Percentiles rank a stretch among this genome's conserved stretches.
phyloP scores from a whole-genome alignment of 176 grass and related monocot genomes.

The Rhynchospora pubera region DNA sequence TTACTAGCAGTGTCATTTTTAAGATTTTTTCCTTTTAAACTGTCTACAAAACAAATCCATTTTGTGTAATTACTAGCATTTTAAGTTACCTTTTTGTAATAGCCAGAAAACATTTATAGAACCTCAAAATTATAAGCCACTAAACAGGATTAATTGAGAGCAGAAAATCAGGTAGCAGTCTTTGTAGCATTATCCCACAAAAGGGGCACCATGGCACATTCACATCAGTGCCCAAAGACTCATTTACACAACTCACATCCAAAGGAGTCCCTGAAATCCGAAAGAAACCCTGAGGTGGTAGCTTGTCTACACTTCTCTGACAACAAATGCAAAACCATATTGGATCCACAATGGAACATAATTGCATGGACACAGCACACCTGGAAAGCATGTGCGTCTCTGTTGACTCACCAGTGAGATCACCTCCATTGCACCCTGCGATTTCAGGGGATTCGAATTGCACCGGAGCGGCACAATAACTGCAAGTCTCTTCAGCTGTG shows the following conservation, averaged over 20 bases:
- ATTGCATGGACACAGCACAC: constrained; percentile 50
- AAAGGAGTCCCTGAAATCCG: constrained; percentile 24
- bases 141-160: constrained; percentile 41
- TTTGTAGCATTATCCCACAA: constrained; percentile 56
- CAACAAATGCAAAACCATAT: constrained; percentile 64
- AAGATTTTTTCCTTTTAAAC: not conserved
- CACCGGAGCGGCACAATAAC: constrained; percentile 50
- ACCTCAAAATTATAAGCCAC: not conserved
- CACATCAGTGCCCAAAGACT: not conserved
- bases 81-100: not conserved
- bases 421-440: constrained; percentile 35
- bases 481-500: constrained; percentile 36
- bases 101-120: not conserved
- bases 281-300: constrained; percentile 41
- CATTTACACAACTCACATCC: constrained; percentile 9
- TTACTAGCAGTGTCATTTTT: not conserved
- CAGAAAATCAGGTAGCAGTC: constrained; percentile 49
- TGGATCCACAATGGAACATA: constrained; percentile 41
- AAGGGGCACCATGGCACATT: constrained; percentile 40
- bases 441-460: constrained; percentile 42
- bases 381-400: constrained; percentile 47
- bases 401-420: not conserved
- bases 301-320: constrained; percentile 36
- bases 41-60: not conserved
- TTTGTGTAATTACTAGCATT: not conserved